These are phyloP conservation scores for Meira nashicola DNA, from an alignment of 1,284 basidiomycete genomes.

Conservation along the genomic window DNA sequence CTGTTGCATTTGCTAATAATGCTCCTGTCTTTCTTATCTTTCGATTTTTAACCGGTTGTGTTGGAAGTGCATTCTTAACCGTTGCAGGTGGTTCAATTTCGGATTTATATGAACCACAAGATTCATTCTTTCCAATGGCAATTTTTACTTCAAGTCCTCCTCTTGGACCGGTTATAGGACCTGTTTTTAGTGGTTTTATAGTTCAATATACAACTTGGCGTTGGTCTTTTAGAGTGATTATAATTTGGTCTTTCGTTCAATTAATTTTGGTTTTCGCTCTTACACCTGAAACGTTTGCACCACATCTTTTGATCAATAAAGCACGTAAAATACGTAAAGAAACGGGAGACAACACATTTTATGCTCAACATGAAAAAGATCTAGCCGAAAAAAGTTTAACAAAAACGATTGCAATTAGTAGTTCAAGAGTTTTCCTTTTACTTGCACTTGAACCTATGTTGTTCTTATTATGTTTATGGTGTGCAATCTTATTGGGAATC, in stretches of 20 bases:
- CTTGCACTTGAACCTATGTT: conserved; percentile 20
- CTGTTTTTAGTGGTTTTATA: conserved; percentile 37
- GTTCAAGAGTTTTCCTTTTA: conserved; percentile 26
- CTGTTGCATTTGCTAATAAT: conserved; percentile 24
- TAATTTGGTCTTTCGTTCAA: conserved; percentile 54
- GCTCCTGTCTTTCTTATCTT: conserved; percentile 29
- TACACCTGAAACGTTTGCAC: conserved; percentile 22
- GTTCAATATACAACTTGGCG: conserved; percentile 44
- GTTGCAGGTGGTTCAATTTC: conserved; percentile 44
- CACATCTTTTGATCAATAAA: conserved; percentile 19
- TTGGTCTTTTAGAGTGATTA: conserved; percentile 64
- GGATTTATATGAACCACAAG: conserved; percentile 61
- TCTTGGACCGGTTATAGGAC: conserved; percentile 38
- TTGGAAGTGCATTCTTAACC: conserved; percentile 51
- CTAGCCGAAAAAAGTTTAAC: not conserved
- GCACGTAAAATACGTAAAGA: conserved; percentile 17
- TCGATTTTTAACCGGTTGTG: conserved; percentile 52
- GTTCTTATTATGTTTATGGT: conserved; percentile 31
- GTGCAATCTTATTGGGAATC: conserved; percentile 66
- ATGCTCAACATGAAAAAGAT: not conserved
- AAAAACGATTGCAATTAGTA: conserved; percentile 57
- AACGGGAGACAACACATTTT: conserved; percentile 3
- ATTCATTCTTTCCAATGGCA: conserved; percentile 57
- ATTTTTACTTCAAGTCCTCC: conserved; percentile 13
- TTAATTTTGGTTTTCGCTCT: conserved; percentile 12